These are phyloP conservation scores for Termitomyces sp. DNA, from an alignment of 768 basidiomycete genomes.

Conservation along the genomic window DNA sequence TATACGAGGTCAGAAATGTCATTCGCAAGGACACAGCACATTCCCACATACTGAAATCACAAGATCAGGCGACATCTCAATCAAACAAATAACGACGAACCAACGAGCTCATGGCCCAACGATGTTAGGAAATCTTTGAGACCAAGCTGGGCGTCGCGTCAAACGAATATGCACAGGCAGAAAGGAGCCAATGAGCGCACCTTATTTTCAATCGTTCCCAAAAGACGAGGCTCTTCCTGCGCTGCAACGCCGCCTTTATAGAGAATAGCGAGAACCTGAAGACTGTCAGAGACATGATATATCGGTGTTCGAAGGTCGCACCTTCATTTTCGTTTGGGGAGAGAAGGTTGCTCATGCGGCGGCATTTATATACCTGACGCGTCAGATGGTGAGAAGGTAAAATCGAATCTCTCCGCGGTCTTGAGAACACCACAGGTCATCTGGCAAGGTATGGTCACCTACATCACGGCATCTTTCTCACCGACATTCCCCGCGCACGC, in stretches of 20 bases:
- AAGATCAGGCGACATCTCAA: not conserved
- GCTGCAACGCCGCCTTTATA: conserved; percentile 70
- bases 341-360: not conserved
- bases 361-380: conserved; percentile 8
- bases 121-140: conserved; percentile 65
- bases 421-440: conserved; percentile 5
- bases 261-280: conserved; percentile 69
- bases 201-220: conserved; percentile 81
- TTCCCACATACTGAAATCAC: conserved; percentile 7
- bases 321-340: conserved; percentile 39
- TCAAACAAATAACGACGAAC: conserved; percentile 33
- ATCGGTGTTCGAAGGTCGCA: conserved; percentile 9
- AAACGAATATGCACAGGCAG: not conserved
- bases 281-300: not conserved
- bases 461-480: not conserved
- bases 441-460: conserved; percentile 1
- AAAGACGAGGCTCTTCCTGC: conserved; percentile 64
- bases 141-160: conserved; percentile 52
- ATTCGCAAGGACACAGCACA: not conserved
- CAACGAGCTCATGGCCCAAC: conserved; percentile 72
- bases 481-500: conserved; percentile 12
- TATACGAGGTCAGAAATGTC: conserved; percentile 21
- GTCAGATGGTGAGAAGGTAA: conserved; percentile 3
- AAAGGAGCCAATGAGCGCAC: conserved; percentile 28
- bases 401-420: not conserved